These are phyloP conservation scores for Moricandia arvensis DNA, from an alignment of 345 rosid species.

Conservation along the genomic window DNA sequence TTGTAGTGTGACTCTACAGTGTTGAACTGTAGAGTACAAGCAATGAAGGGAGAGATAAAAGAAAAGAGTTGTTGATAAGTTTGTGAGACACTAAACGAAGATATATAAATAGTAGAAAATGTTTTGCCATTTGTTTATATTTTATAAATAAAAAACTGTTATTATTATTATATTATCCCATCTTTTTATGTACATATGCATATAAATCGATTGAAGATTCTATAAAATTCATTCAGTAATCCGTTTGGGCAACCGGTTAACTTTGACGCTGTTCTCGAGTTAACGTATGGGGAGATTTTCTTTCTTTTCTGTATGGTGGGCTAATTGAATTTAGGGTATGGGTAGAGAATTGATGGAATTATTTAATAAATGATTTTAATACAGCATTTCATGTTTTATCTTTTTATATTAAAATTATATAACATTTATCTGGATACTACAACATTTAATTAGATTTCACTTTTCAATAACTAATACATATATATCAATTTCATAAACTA, in stretches of 20 bases:
- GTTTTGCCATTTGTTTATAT: background rate
- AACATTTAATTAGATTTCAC: too few relatives aligned
- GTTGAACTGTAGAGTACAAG: background rate
- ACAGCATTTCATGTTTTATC: too few relatives aligned
- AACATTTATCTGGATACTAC: too few relatives aligned
- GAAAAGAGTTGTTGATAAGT: background rate
- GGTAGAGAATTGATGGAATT: too few relatives aligned
- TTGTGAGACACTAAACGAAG: background rate
- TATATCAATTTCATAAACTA: too few relatives aligned
- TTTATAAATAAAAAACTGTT: background rate
- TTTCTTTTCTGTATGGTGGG: background rate
- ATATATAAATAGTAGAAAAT: background rate
- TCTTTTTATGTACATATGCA: background rate
- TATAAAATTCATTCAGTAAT: background rate
- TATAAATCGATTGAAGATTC: background rate
- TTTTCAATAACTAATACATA: too few relatives aligned
- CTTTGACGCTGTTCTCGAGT: background rate
- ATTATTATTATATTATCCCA: background rate
- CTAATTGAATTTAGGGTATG: too few relatives aligned
- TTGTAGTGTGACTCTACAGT: slow-evolving; percentile 16
- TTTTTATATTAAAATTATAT: too few relatives aligned
- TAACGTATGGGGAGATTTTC: background rate
- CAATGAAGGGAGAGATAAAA: background rate
- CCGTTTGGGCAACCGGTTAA: background rate
- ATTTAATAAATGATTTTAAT: too few relatives aligned